Conservation (phyloP, 2,329 filamentous ascomycete genomes). For the Trichoderma koningii region DNA sequence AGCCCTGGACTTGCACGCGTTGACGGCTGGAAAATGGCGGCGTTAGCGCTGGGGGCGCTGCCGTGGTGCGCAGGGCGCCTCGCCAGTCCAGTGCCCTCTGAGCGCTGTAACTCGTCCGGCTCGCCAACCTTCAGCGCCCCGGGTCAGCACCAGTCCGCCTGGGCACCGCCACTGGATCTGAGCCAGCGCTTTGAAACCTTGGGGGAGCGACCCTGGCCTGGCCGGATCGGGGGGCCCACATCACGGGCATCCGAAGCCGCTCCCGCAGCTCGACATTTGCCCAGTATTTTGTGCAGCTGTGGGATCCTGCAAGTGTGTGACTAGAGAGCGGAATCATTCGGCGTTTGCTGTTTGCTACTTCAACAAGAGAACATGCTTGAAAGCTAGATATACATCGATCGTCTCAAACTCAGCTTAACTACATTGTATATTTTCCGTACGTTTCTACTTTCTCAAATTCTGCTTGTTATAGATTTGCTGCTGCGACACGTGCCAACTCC, state of each 20-base stretch:
- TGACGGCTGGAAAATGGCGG: slow-evolving; percentile 21
- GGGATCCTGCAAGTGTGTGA: neutral
- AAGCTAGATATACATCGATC: neutral
- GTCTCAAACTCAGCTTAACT: neutral
- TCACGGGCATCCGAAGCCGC: neutral
- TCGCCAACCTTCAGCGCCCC: neutral
- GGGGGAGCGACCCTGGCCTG: slow-evolving; percentile 11
- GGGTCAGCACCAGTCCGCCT: neutral
- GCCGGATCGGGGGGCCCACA: slow-evolving; percentile 13
- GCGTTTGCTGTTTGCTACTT: neutral
- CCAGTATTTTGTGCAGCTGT: neutral
- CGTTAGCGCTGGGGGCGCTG: slow-evolving; percentile 20
- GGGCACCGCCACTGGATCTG: slow-evolving; percentile 15
- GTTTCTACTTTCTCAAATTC: too few species aligned
- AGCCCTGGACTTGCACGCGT: slow-evolving; percentile 15
- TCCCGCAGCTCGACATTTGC: neutral
- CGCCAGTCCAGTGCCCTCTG: neutral
- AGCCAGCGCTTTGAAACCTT: slow-evolving; percentile 2
- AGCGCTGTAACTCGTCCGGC: neutral
- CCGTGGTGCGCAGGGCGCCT: neutral
- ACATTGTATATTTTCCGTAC: too few species aligned
- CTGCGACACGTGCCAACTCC: slow-evolving; percentile 6
- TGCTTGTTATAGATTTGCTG: neutral
- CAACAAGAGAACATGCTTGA: too few species aligned
- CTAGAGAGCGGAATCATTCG: neutral